These are phyloP conservation scores for Chytriomyces confervae DNA, from an alignment of 192 early-diverging fungal genomes.

Conservation along the genomic window DNA sequence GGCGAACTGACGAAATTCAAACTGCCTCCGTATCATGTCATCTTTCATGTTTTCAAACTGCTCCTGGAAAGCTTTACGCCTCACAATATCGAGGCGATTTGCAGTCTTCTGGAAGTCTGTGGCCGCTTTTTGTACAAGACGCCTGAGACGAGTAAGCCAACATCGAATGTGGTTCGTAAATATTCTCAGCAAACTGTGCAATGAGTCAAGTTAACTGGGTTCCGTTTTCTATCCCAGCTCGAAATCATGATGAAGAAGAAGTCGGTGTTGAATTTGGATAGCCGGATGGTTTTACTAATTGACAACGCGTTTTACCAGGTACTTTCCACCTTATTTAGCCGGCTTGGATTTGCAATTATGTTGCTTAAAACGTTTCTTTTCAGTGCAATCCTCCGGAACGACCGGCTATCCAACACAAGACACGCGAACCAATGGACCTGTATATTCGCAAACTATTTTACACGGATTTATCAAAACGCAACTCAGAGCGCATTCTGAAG, in stretches of 20 bases:
- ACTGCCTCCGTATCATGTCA: slow-evolving; percentile 77
- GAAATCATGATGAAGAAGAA: slow-evolving; percentile 94
- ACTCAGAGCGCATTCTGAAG: slow-evolving; percentile 68
- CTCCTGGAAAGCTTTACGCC: slow-evolving; percentile 85
- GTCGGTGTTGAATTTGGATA: slow-evolving; percentile 82
- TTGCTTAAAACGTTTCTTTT: slow-evolving; percentile 1
- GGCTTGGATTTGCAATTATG: slow-evolving; percentile 16
- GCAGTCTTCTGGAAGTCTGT: slow-evolving; percentile 83
- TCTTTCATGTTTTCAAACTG: slow-evolving; percentile 84
- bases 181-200: not conserved
- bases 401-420: slow-evolving; percentile 66
- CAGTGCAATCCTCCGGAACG: slow-evolving; percentile 82
- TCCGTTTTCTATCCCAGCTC: slow-evolving; percentile 50
- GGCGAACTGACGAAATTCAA: slow-evolving; percentile 94
- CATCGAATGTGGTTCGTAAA: slow-evolving; percentile 67
- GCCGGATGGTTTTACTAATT: slow-evolving; percentile 81
- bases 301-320: slow-evolving; percentile 92
- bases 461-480: slow-evolving; percentile 76
- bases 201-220: not conserved
- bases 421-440: slow-evolving; percentile 80
- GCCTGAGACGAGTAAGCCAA: slow-evolving; percentile 74
- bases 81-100: slow-evolving; percentile 85
- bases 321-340: not conserved
- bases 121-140: slow-evolving; percentile 84
- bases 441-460: slow-evolving; percentile 91